Conservation (phyloP, 192 early-diverging fungal genomes). For the Umbelopsis sp. region DNA sequence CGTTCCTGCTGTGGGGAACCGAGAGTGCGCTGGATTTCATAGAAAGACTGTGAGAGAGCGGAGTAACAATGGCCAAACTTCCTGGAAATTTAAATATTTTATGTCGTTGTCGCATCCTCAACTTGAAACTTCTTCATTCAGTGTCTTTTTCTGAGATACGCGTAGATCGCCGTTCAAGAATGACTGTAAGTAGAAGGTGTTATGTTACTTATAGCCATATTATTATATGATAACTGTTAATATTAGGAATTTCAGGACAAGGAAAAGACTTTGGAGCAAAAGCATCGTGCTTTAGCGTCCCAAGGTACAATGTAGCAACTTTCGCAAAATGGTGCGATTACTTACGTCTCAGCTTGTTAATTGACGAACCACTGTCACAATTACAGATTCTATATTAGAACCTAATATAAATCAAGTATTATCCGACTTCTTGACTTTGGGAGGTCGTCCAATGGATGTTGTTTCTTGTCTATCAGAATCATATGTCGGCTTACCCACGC, state of each 20-base stretch:
- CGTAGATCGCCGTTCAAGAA: background rate
- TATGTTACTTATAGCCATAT: background rate
- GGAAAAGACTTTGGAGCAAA: constrained; percentile 3
- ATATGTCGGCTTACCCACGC: constrained; percentile 52
- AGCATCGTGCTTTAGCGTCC: constrained; percentile 7
- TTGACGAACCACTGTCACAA: background rate
- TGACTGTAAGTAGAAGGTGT: background rate
- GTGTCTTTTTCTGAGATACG: background rate
- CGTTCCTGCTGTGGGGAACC: background rate
- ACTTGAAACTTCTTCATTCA: background rate
- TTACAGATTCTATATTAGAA: constrained; percentile 49
- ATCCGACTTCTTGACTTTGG: constrained; percentile 39
- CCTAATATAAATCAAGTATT: constrained; percentile 42
- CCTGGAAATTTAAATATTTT: too few species aligned
- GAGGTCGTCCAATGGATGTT: constrained; percentile 52
- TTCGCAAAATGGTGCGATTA: background rate
- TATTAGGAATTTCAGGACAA: constrained; percentile 6
- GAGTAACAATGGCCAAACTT: background rate
- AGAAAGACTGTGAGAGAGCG: background rate
- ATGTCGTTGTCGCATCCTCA: too few species aligned
- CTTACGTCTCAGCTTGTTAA: background rate
- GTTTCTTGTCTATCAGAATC: constrained; percentile 52
- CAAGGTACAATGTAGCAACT: background rate
- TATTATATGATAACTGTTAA: background rate
- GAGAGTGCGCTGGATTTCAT: background rate